These are phyloP conservation scores for Hypoxylon sp. DNA, from an alignment of 2,329 filamentous ascomycete genomes.

Conservation along the genomic window DNA sequence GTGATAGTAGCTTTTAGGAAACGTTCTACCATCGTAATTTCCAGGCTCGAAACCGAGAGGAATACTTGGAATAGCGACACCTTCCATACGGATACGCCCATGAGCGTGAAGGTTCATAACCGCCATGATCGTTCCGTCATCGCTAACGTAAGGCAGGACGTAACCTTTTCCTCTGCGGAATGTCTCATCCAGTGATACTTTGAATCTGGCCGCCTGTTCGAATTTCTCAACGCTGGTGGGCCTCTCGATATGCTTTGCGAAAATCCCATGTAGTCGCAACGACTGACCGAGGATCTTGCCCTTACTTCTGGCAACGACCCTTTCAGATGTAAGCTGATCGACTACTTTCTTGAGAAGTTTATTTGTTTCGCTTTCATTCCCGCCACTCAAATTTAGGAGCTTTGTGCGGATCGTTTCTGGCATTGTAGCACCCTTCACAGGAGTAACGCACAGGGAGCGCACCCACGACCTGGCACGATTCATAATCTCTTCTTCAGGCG, in stretches of 20 bases:
- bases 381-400: slow-evolving; percentile 58
- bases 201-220: slow-evolving; percentile 66
- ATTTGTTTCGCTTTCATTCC: slow-evolving; percentile 52
- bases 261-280: slow-evolving; percentile 69
- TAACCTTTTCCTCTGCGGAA: slow-evolving; percentile 52
- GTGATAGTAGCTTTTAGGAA: slow-evolving; percentile 70
- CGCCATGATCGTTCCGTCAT: slow-evolving; percentile 73
- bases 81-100: slow-evolving; percentile 62
- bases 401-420: slow-evolving; percentile 58
- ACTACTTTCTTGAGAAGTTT: slow-evolving; percentile 59
- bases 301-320: slow-evolving; percentile 68
- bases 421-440: slow-evolving; percentile 47
- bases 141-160: slow-evolving; percentile 52
- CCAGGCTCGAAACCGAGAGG: slow-evolving; percentile 76
- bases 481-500: slow-evolving; percentile 46
- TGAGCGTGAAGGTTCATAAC: slow-evolving; percentile 70
- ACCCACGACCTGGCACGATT: slow-evolving; percentile 66
- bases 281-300: slow-evolving; percentile 66
- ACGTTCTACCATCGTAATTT: slow-evolving; percentile 75
- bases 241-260: slow-evolving; percentile 65
- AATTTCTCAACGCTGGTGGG: slow-evolving; percentile 63
- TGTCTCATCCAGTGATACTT: slow-evolving; percentile 64
- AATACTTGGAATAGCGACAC: slow-evolving; percentile 65
- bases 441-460: slow-evolving; percentile 65
- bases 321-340: slow-evolving; percentile 56